Base-by-base conservation (phyloP, 2,329 filamentous ascomycete genomes). In the Botrytis byssoidea region DNA sequence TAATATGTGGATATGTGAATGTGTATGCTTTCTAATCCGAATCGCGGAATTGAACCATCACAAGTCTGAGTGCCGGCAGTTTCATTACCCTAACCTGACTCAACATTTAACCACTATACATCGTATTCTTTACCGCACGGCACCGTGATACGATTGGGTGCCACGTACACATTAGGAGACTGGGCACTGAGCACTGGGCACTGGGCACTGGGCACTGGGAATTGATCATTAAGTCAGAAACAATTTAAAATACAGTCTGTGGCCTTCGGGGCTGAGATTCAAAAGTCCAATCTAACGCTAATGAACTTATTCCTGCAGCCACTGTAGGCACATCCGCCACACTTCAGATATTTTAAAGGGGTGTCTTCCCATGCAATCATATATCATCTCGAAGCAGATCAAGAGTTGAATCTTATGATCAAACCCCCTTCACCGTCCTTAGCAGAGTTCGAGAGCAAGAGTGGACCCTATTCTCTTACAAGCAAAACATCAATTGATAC, bases 341-440 rank as follows among this genome's bases (percentile, higher is more conserved):
- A 57, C 66, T 37, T 51, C 16, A 42, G 35, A 57, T 68, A 57
- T 57, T 42, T 51, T 16, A 44, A 57, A 37, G 48, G 66, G 48
- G 29, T 22, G 18, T 9, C 18, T 57, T 42, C 35, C 18, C n/a
- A 37, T 42, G 51, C 22, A 57, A 42, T 69, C 48, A 42, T 40
- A 68, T 57, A 69, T 57, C 66, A 69, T 42, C 66, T 68, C 48
- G 66, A 68, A 68, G 37, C 25, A 68, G 25, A 57, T 42, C 48
- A 68, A n/a, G 46, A 40, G 22, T 32, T 67, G 8, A 57, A 57
- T 37, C 48, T 68, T 42, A 42, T 68, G 66, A 57, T 68, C 48
- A 68, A 57, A 68, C 18, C 65, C 25, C 65, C 65, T 68, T 68
- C 66, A 68, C 66, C 66, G 48, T 69, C 55, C 48, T 69, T 69